These are phyloP conservation scores for Stramenopiles sp. DNA, from an alignment of 352 stramenopile genomes.

Conservation along the genomic window DNA sequence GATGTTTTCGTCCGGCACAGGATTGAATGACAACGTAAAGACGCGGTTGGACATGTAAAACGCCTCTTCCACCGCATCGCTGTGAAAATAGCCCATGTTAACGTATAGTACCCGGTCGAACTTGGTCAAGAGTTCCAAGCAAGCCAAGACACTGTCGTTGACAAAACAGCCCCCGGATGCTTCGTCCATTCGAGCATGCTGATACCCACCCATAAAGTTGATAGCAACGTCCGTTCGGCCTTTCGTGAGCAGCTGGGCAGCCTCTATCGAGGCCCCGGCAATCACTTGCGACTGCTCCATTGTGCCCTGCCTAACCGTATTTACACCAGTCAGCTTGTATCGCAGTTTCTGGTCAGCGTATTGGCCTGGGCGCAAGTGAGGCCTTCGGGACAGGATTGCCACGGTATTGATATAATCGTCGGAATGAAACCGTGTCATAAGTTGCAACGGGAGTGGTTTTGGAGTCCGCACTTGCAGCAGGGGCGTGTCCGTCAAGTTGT, in stretches of 20 bases:
- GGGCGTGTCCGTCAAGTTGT: not conserved
- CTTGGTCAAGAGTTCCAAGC: not conserved
- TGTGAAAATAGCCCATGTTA: not conserved
- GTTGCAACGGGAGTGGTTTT: not conserved
- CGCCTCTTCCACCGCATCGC: not conserved
- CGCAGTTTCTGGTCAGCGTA: not conserved
- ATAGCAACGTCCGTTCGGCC: not conserved
- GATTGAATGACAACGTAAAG: not conserved
- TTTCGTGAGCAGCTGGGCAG: not conserved
- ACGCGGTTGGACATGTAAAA: not conserved
- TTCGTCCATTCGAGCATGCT: not conserved
- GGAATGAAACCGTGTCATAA: not conserved
- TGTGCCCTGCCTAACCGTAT: not conserved
- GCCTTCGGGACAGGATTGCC: not conserved
- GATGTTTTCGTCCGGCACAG: too few species aligned
- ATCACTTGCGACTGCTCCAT: not conserved
- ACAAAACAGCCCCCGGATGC: not conserved
- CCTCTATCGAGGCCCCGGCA: not conserved
- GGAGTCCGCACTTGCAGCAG: not conserved
- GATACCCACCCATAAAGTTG: not conserved
- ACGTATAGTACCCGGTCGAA: not conserved
- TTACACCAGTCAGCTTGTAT: not conserved
- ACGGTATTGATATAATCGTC: not conserved
- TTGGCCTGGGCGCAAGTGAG: not conserved
- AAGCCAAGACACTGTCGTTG: not conserved